Conservation (phyloP, 106 monocot genomes). For the Dendrobium huoshanense region DNA sequence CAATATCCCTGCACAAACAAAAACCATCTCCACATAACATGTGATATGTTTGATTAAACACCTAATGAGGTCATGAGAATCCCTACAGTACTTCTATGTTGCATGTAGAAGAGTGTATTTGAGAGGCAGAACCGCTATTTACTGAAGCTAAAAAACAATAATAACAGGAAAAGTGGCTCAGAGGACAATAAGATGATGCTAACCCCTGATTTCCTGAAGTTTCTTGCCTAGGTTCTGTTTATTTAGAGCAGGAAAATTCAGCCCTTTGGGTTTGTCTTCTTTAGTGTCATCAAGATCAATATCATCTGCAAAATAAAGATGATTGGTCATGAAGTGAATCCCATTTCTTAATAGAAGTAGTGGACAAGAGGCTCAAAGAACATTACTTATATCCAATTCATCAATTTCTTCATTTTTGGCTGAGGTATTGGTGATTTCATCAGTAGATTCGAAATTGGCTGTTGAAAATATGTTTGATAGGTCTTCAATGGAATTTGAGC, state of each 20-base stretch:
- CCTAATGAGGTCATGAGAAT: neutral
- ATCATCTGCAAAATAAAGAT: slow-evolving; percentile 42
- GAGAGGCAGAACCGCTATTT: neutral
- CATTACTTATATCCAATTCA: slow-evolving; percentile 57
- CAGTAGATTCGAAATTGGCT: slow-evolving; percentile 27
- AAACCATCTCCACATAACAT: neutral
- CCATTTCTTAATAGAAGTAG: neutral
- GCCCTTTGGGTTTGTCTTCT: slow-evolving; percentile 48
- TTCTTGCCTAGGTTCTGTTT: slow-evolving; percentile 55
- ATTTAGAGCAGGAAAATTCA: slow-evolving; percentile 34
- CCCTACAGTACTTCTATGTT: neutral
- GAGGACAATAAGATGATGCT: slow-evolving; percentile 4
- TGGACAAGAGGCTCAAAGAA: neutral
- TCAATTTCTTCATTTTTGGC: slow-evolving; percentile 26
- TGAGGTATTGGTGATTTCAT: slow-evolving; percentile 19
- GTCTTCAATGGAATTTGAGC: slow-evolving; percentile 25
- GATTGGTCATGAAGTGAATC: neutral
- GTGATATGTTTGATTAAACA: neutral
- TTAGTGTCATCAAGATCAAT: slow-evolving; percentile 50
- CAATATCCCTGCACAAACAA: slow-evolving; percentile 41
- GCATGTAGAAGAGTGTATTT: neutral
- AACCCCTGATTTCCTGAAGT: slow-evolving; percentile 54
- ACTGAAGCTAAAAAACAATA: neutral
- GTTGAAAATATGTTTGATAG: slow-evolving; percentile 42
- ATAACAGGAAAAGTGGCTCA: neutral